Evolutionary conservation across 345 rosid species (phyloP).

Genomic region (Populus pruinosa): DNA sequence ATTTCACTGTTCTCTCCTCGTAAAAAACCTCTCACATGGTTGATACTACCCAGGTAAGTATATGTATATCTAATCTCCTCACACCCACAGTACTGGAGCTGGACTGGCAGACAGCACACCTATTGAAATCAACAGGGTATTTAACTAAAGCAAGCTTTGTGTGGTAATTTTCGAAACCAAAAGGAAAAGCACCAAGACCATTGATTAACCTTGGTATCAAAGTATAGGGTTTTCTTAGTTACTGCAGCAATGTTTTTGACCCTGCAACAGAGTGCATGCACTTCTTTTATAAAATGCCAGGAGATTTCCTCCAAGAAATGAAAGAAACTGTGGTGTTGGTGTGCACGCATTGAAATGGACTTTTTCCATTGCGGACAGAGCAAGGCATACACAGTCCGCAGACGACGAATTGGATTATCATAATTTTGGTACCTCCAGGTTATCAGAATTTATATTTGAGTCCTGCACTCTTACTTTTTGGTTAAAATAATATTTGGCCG

Average conservation of each 20-base stretch:
- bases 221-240: no score
- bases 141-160: no score
- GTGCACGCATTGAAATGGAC: background rate
- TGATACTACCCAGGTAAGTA: no score
- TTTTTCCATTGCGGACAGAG: background rate
- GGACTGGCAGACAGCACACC: no score
- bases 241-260: no score
- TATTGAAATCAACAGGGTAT: no score
- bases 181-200: background rate
- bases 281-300: background rate
- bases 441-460: background rate
- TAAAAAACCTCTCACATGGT: no score
- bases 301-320: background rate
- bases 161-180: background rate
- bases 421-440: background rate
- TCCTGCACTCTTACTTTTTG: background rate
- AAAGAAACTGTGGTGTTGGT: background rate
- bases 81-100: no score
- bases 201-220: background rate
- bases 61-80: no score
- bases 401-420: background rate
- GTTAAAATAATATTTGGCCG: no score
- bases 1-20: no score
- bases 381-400: background rate
- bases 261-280: background rate